Evolutionary conservation across 176 grass and related monocot genomes (phyloP), one percentile per base, ranked within the genome.

Genomic region (Oryza glumipatula): DNA sequence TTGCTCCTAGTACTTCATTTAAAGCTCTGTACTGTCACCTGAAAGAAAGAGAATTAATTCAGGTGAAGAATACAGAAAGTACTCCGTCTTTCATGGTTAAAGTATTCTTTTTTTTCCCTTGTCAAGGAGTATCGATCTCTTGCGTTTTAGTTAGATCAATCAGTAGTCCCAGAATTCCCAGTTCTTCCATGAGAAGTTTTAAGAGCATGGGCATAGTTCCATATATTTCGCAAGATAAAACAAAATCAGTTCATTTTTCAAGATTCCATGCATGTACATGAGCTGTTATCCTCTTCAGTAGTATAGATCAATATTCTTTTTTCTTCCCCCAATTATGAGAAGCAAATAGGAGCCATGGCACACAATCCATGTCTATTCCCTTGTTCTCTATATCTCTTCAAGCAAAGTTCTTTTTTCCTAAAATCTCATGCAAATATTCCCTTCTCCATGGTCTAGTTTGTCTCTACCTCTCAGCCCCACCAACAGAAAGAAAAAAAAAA

Each of bases 201-300:
- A 15, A 19, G 17, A 32, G 39, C 16, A 19, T 19, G 3, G 15
- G 67, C 9, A 48, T 26, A 28, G 36, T 7, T 79, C 6, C 30
- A 73, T 74, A 39, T 70, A 80, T 81, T 82, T 75, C 2, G 41
- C n/a, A 70, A 2, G 32, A 47, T 88, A 80, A 84, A 85, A 76
- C 63, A 78, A 73, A 78, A 49, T 41, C 9, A 35, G 70, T 70
- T 74, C 11, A 26, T 38, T 71, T 19, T 33, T 30, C 76, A 76
- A 84, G 86, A 88, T 85, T 88, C 86, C 86, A 88, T 92, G 80
- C 86, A 88, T 92, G 80, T 80, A 77, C 52, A 76, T 87, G 85
- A 91, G 81, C 89, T 84, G 89, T 79, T 80, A 64, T 85, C 83
- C 74, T 85, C 48, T 64, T 72, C 66, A 85, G 47, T 71, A 85